phyloP scores from a whole-genome alignment of 805 yeast genomes.

The Blastobotrys parvus region DNA sequence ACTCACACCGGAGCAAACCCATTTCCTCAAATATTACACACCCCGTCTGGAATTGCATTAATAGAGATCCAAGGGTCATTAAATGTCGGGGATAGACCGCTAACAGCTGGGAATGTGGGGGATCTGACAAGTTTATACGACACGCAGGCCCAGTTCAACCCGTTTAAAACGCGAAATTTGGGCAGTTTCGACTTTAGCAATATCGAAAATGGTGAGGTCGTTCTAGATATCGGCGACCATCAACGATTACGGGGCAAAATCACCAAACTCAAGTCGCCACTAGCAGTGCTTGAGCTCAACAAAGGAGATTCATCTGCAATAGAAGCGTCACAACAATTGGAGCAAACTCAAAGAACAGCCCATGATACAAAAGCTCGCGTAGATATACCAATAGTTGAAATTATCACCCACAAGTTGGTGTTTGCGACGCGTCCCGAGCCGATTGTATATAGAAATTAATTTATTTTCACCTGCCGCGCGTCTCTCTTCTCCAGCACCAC shows the following conservation, averaged over 20 bases:
- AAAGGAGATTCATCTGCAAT: neutral
- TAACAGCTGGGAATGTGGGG: slow-evolving; percentile 11
- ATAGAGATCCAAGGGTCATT: slow-evolving; percentile 19
- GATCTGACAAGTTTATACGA: slow-evolving; percentile 3
- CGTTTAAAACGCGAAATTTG: neutral
- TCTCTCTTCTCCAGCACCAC: neutral
- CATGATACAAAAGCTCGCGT: slow-evolving; percentile 4
- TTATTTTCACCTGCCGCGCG: neutral
- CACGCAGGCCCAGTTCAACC: neutral
- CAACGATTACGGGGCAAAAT: slow-evolving; percentile 19
- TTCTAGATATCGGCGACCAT: slow-evolving; percentile 15
- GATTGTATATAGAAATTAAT: slow-evolving; percentile 4
- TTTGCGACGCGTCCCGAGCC: slow-evolving; percentile 20
- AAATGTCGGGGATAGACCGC: slow-evolving; percentile 16
- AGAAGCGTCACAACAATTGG: neutral
- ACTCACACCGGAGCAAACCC: neutral
- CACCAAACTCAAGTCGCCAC: slow-evolving; percentile 14
- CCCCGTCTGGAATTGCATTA: slow-evolving; percentile 19
- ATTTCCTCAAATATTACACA: slow-evolving; percentile 13
- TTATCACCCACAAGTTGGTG: slow-evolving; percentile 16
- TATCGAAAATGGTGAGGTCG: slow-evolving; percentile 6
- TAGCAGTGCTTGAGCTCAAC: slow-evolving; percentile 16
- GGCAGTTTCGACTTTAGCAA: slow-evolving; percentile 13
- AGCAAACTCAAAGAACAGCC: neutral
- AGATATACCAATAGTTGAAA: slow-evolving; percentile 16